Conservation (phyloP, 768 basidiomycete species). For the Xanthoconium stramineum region DNA sequence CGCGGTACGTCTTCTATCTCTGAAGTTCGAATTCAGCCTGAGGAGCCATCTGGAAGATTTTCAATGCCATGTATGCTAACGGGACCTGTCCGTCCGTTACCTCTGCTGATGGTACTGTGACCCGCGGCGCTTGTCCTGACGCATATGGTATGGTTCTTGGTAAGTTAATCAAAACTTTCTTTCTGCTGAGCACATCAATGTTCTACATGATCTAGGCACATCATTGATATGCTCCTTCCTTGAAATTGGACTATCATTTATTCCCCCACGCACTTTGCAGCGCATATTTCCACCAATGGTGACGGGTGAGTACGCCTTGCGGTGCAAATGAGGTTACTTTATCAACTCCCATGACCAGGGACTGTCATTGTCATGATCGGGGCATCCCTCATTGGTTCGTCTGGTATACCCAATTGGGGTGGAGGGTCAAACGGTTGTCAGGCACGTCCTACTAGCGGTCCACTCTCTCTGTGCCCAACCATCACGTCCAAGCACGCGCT, state of each 20-base stretch:
- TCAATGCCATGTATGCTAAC: conserved; percentile 71
- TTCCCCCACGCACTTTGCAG: conserved; percentile 60
- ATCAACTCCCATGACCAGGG: conserved; percentile 36
- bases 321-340: not conserved
- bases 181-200: not conserved
- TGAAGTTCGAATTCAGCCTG: not conserved
- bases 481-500: conserved; percentile 68
- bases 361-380: conserved; percentile 81
- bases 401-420: conserved; percentile 79
- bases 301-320: conserved; percentile 44
- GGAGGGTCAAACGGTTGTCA: conserved; percentile 77
- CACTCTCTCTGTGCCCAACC: conserved; percentile 71
- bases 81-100: conserved; percentile 70
- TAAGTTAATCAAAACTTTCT: conserved; percentile 19
- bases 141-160: conserved; percentile 79
- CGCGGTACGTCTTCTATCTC: conserved; percentile 41
- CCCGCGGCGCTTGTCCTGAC: conserved; percentile 65
- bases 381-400: conserved; percentile 68
- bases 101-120: conserved; percentile 55
- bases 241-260: conserved; percentile 76
- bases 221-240: conserved; percentile 75
- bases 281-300: conserved; percentile 78
- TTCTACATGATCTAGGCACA: conserved; percentile 47
- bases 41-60: conserved; percentile 44
- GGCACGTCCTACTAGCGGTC: conserved; percentile 55